Conservation (phyloP, 352 stramenopile genomes). For the Globisporangium cystogenes region DNA sequence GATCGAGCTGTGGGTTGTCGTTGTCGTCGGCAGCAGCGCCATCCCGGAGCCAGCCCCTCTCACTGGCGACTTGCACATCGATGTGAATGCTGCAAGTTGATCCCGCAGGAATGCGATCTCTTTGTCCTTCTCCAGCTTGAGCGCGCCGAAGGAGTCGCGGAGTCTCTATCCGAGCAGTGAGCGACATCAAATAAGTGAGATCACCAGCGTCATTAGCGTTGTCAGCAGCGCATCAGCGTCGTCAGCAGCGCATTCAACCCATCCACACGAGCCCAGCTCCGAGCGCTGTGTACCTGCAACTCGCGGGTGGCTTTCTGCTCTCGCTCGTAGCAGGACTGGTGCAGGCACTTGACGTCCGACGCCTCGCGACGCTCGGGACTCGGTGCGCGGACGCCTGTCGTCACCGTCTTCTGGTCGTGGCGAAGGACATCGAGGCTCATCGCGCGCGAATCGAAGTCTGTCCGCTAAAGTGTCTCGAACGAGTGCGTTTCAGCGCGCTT, state of each 20-base stretch:
- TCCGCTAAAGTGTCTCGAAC: no score
- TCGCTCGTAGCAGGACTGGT: slow-evolving; percentile 22
- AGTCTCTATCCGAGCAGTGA: slow-evolving; percentile 24
- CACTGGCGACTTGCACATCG: slow-evolving; percentile 4
- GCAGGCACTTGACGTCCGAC: slow-evolving; percentile 10
- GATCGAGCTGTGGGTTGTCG: neutral
- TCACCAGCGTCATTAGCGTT: no score
- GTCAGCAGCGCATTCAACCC: no score
- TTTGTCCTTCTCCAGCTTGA: slow-evolving; percentile 48
- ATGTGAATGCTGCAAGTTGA: slow-evolving; percentile 19
- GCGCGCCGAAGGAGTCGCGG: slow-evolving; percentile 42
- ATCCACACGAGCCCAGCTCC: no score
- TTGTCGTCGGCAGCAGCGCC: neutral
- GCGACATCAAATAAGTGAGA: no score
- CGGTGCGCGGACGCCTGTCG: neutral
- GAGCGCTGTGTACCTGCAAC: slow-evolving; percentile 23
- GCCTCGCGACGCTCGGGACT: slow-evolving; percentile 10
- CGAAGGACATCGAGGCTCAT: slow-evolving; percentile 9
- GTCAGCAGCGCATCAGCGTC: no score
- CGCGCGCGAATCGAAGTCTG: no score
- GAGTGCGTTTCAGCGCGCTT: neutral
- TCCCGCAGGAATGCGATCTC: slow-evolving; percentile 48
- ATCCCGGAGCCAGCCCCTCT: neutral
- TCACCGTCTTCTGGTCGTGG: slow-evolving; percentile 4
- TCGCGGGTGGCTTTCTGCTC: slow-evolving; percentile 22